Percentiles rank a stretch among this genome's conserved stretches.
Evolutionary conservation across 1,139 yeast species (phyloP).

Genomic region (Diutina catenulata): DNA sequence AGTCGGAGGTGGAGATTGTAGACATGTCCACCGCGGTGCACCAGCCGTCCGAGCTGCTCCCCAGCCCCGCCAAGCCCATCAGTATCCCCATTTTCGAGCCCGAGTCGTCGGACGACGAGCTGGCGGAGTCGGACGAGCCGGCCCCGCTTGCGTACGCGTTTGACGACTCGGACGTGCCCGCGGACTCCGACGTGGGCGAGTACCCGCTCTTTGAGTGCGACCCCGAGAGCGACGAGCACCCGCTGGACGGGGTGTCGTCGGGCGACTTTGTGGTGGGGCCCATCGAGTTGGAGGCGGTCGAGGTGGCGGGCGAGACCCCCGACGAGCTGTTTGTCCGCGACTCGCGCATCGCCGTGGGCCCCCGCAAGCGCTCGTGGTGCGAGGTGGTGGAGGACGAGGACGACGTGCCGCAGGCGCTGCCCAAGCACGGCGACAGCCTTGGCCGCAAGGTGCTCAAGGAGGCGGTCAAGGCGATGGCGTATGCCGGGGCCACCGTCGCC

Average conservation of each 20-base stretch:
- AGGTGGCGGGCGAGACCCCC: too few relatives aligned
- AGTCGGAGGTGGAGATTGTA: slow-evolving; percentile 2
- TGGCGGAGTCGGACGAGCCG: not conserved
- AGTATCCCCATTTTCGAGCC: not conserved
- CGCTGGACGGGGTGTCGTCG: not conserved
- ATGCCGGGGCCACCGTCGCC: slow-evolving; percentile 22
- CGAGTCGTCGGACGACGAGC: not conserved
- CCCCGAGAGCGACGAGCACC: not conserved
- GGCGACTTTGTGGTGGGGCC: not conserved
- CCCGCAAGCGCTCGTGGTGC: too few relatives aligned
- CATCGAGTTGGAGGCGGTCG: slow-evolving; percentile 3
- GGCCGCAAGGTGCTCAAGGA: slow-evolving; percentile 16
- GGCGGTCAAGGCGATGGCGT: slow-evolving; percentile 22
- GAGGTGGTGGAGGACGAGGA: not conserved
- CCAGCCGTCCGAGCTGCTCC: too few relatives aligned
- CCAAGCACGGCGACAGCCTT: slow-evolving; percentile 5
- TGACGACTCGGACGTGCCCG: not conserved
- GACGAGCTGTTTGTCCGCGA: too few relatives aligned
- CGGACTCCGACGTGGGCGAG: not conserved
- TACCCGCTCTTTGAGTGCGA: not conserved
- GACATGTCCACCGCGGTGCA: too few relatives aligned
- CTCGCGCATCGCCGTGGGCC: too few relatives aligned
- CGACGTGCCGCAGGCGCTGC: not conserved
- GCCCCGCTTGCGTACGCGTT: not conserved
- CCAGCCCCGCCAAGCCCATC: too few relatives aligned